phyloP scores from a whole-genome alignment of 1,284 basidiomycete genomes.

The Sphagnurus paluster region DNA sequence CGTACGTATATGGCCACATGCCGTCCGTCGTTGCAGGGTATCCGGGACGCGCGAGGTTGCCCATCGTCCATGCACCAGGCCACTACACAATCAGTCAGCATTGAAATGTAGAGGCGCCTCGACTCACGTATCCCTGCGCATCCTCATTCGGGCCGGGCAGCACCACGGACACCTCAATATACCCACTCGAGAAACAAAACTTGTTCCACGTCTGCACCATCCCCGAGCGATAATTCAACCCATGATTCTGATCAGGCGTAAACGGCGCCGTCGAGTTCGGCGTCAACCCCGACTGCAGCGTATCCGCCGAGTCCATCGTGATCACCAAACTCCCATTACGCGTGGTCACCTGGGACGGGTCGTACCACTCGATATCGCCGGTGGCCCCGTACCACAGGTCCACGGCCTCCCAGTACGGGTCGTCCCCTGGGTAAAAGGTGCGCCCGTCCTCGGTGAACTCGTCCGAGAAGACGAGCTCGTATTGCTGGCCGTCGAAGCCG shows the following conservation, averaged over 20 bases:
- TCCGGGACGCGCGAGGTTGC: slow-evolving; percentile 85
- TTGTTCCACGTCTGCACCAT: slow-evolving; percentile 83
- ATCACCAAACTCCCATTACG: slow-evolving; percentile 71
- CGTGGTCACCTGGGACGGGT: slow-evolving; percentile 76
- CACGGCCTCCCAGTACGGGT: slow-evolving; percentile 75
- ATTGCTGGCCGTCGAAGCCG: slow-evolving; percentile 65
- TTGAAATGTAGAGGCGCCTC: slow-evolving; percentile 2
- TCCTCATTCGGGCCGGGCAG: slow-evolving; percentile 43
- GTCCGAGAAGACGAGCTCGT: slow-evolving; percentile 78
- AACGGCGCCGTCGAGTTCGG: slow-evolving; percentile 44
- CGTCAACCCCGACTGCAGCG: slow-evolving; percentile 28
- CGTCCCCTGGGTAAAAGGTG: slow-evolving; percentile 69
- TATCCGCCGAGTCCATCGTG: slow-evolving; percentile 57
- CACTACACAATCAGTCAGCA: slow-evolving; percentile 37
- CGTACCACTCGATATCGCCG: slow-evolving; percentile 75
- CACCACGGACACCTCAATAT: slow-evolving; percentile 58
- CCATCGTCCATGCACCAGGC: slow-evolving; percentile 85
- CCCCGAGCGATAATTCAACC: slow-evolving; percentile 65
- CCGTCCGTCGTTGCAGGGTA: slow-evolving; percentile 82
- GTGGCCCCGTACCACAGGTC: slow-evolving; percentile 66
- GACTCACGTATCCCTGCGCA: slow-evolving; percentile 43
- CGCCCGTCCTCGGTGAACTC: slow-evolving; percentile 80
- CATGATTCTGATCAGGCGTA: slow-evolving; percentile 49
- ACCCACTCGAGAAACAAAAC: slow-evolving; percentile 74
- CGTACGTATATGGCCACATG: slow-evolving; percentile 65